A percentile compares a stretch with the other conserved stretches of the same genome.
phyloP scores from a whole-genome alignment of 371 early-diverging fungal genomes.

The Mucor lusitanicus region DNA sequence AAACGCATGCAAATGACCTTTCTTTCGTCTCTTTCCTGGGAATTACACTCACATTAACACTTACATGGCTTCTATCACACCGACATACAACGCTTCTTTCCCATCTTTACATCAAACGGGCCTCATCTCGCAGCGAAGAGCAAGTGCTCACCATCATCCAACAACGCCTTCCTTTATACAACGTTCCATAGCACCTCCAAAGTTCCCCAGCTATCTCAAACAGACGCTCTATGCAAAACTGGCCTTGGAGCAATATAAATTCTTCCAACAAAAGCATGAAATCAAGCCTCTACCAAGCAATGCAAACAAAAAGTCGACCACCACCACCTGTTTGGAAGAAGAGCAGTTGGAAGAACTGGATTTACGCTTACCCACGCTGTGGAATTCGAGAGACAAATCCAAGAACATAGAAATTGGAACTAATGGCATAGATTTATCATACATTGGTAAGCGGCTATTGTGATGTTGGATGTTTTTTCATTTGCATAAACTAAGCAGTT shows the following conservation, averaged over 20 bases:
- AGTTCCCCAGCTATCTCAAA: slow-evolving; percentile 38
- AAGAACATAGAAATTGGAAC: slow-evolving; percentile 54
- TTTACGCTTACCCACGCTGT: slow-evolving; percentile 57
- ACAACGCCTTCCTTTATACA: not conserved
- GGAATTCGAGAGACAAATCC: slow-evolving; percentile 68
- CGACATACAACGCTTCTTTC: slow-evolving; percentile 15
- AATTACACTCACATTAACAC: not conserved
- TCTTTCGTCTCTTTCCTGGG: not conserved
- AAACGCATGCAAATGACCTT: not conserved
- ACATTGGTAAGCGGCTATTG: slow-evolving; percentile 41
- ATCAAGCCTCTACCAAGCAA: slow-evolving; percentile 3
- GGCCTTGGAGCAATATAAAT: slow-evolving; percentile 29
- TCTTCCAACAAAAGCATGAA: slow-evolving; percentile 19
- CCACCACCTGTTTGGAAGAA: slow-evolving; percentile 5
- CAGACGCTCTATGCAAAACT: slow-evolving; percentile 37
- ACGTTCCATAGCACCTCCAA: slow-evolving; percentile 33
- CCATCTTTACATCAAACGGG: slow-evolving; percentile 15
- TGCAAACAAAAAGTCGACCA: not conserved
- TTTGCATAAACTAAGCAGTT: not conserved
- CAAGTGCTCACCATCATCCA: not conserved
- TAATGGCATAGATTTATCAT: slow-evolving; percentile 57
- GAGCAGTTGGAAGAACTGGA: slow-evolving; percentile 19
- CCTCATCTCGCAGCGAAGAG: not conserved
- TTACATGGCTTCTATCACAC: not conserved
- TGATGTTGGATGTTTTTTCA: not conserved